These are phyloP conservation scores for bread wheat (Triticum aestivum) DNA, from an alignment of 176 grass and related monocot species.

Conservation along the genomic window DNA sequence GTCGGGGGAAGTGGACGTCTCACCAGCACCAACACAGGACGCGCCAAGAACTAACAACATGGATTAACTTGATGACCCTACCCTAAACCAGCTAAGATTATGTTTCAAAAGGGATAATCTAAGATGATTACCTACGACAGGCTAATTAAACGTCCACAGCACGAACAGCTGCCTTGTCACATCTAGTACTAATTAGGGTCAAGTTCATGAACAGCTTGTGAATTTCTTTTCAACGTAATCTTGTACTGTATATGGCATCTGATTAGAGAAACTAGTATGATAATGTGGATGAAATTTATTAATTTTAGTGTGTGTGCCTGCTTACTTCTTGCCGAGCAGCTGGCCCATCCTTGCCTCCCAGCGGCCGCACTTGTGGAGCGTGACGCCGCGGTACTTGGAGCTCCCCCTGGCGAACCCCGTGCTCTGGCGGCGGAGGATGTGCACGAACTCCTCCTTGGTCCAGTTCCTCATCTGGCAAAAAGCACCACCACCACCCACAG, in stretches of 20 bases:
- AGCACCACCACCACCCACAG: background rate
- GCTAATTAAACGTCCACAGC: background rate
- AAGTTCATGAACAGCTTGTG: background rate
- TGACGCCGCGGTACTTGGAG: constrained; percentile 93
- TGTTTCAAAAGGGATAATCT: too few species aligned
- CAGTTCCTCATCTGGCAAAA: constrained; percentile 79
- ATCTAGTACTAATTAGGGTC: background rate
- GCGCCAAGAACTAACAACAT: background rate
- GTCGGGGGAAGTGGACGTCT: constrained; percentile 3
- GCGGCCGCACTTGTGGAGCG: constrained; percentile 94
- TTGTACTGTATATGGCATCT: background rate
- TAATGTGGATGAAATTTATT: too few species aligned
- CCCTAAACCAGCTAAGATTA: background rate
- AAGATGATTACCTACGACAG: background rate
- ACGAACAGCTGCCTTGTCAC: background rate
- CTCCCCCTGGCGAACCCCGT: constrained; percentile 92
- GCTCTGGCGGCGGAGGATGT: constrained; percentile 96
- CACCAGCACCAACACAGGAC: constrained; percentile 5
- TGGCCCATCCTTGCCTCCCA: constrained; percentile 99
- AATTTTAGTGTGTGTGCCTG: background rate
- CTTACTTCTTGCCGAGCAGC: constrained; percentile 97
- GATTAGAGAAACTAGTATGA: too few species aligned
- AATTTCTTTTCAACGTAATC: background rate
- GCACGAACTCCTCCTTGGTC: constrained; percentile 97
- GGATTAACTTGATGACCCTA: background rate